Evolutionary conservation across 331 rosid species (phyloP), one percentile per base, ranked within the genome.

Genomic region (Rhamnella rubrinervis): DNA sequence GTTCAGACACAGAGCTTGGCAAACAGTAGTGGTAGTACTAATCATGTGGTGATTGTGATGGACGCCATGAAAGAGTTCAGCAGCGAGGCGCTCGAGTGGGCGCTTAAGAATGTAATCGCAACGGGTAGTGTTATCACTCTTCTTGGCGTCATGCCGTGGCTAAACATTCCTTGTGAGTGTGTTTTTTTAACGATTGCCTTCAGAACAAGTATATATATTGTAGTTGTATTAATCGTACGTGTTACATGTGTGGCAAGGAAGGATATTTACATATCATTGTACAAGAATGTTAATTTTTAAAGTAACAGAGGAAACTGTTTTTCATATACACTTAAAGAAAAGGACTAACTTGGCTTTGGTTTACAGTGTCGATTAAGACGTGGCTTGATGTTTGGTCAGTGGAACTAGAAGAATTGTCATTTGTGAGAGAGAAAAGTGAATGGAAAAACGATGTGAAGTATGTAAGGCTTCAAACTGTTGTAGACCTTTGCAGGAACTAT

Each of bases 121-220:
- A 50, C 77, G 3, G 88, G 85, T 13, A 78, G 78, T 7, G 20
- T 64, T 2, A 75, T 86, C 31, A 86, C 84, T 74, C 92, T 89
- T 63, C 56, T 88, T 26, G 90, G 88, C 2, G 84, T 78, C 18
- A 79, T 84, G 88, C 88, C 92, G 0, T 86, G 90, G 85, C 87
- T 86, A 14, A 84, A 83, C 61, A 84, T 84, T 66, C 88, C 85
- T 8, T 72, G 80, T 80, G 18, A 76, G 87, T 70, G 3, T 21
- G 39, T 40, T 1, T 5, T 7, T 37, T 14, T 50, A 14, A 57
- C 18, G 11, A 20, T 35, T n/a, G 20, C 23, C 13, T 62, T 52
- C 55, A 14, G 15, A 4, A 49, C 15, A 49, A 4, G 7, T 49
- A 49, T 49, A 12, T 9, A 49, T 49, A 49, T 23, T 23, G 23